phyloP scores from a whole-genome alignment of 2,329 filamentous ascomycete genomes.

The Chaetomium globosum region DNA sequence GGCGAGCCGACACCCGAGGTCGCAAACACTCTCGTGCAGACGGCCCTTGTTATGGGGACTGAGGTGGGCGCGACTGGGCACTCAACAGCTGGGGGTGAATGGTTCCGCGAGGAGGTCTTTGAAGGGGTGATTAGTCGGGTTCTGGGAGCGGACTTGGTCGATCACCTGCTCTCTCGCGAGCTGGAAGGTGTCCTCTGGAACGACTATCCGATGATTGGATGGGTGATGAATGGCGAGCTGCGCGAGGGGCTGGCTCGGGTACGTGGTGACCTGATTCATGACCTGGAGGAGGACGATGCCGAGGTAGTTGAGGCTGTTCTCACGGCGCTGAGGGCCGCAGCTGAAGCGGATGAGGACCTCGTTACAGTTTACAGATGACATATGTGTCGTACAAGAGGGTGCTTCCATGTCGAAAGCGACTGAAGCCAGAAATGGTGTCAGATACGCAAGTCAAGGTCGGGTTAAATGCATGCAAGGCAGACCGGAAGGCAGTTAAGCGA shows the following conservation, averaged over 20 bases:
- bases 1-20: background rate
- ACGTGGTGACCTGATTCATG: background rate
- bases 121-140: background rate
- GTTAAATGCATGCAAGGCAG: no score
- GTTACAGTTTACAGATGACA: background rate
- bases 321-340: background rate
- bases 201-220: background rate
- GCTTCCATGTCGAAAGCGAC: no score
- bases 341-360: background rate
- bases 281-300: background rate
- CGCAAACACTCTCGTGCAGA: background rate
- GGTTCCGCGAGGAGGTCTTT: background rate
- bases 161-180: background rate
- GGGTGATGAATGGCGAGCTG: background rate
- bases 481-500: no score
- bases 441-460: no score
- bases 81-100: background rate
- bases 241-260: background rate
- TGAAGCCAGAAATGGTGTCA: no score
- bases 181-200: background rate
- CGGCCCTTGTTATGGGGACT: background rate
- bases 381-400: no score
- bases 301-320: background rate
- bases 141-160: background rate
- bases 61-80: background rate